Evolutionary conservation across 805 yeast species (phyloP).

Genomic region (Lipomyces oligophaga): DNA sequence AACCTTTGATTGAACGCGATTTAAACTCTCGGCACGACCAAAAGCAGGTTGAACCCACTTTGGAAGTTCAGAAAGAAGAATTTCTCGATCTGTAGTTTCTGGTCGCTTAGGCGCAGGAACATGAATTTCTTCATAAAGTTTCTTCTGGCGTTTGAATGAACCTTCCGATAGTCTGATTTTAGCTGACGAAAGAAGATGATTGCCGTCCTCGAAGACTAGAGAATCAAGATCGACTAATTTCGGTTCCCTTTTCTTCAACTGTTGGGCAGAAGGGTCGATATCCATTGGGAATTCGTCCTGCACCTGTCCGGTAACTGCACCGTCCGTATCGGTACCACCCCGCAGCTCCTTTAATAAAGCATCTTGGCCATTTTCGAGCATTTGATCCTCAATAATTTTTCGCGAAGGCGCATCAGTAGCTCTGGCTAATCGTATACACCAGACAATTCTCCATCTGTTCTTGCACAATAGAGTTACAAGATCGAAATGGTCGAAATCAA

Average conservation of each 20-base stretch:
- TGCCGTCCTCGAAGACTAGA: constrained; percentile 66
- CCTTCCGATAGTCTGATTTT: constrained; percentile 77
- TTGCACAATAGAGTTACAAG: constrained; percentile 49
- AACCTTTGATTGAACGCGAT: constrained; percentile 79
- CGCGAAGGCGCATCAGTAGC: constrained; percentile 41
- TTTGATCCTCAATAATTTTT: constrained; percentile 40
- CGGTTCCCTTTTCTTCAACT: constrained; percentile 37
- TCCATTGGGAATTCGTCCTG: constrained; percentile 28
- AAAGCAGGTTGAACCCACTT: constrained; percentile 79
- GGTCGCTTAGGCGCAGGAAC: constrained; percentile 75
- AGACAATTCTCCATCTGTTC: constrained; percentile 52
- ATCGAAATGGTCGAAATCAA: constrained; percentile 49
- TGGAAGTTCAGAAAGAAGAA: constrained; percentile 63
- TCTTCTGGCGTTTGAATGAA: constrained; percentile 69
- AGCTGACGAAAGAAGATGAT: constrained; percentile 60
- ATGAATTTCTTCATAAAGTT: constrained; percentile 79
- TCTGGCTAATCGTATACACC: constrained; percentile 49
- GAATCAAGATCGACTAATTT: constrained; percentile 59
- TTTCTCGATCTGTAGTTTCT: constrained; percentile 42
- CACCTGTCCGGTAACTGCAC: constrained; percentile 33
- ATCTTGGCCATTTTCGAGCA: constrained; percentile 45
- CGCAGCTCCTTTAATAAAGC: constrained; percentile 45
- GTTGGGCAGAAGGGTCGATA: background rate
- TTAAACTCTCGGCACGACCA: constrained; percentile 62
- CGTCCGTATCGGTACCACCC: constrained; percentile 21